Base-by-base conservation (phyloP, 768 basidiomycete genomes). In the Saitozyma podzolica region DNA sequence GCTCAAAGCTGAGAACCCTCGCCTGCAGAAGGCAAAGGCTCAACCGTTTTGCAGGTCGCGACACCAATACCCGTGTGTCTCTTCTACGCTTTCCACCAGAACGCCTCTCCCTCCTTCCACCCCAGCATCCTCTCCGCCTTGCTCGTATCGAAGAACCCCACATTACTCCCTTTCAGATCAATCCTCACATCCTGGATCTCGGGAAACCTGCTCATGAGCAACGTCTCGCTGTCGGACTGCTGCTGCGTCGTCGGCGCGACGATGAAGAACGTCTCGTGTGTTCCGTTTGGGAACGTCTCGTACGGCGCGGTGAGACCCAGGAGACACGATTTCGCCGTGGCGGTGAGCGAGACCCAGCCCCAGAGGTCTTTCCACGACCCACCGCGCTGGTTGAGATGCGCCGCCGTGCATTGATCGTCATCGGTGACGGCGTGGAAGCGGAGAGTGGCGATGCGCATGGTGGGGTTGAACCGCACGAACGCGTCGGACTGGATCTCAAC, bases 261-360 rank as follows among this genome's bases (percentile, higher is more conserved):
- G 64, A 90, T 85, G 77, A 88, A 87, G 78, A 90, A 90, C 3
- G 80, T 80, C 69, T 91, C 88, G 62, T 89, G 88, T 0, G 50
- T 64, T 1, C 87, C 76, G 11, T 14, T 16, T 0, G 70, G 67
- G 45, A 72, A 71, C 3, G 45, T 60, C 2, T 40, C 16, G 40
- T 74, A 77, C 9, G 84, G 80, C 5, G 79, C 78, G 1, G 83
- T 82, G 6, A 89, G 71, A 0, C 87, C 86, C 17, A 84, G 80
- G 10, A 89, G 73, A 73, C 88, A 88, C 0, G 88, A 87, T 16
- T 85, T 82, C 8, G 88, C 87, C 1, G 79, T 84, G 4, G 86
- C 85, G 68, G 87, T 85, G 69, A 87, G 82, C 58, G 88, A 86
- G 19, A 87, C 84, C 65, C 87, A 91, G 11, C 87, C 84, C 88